Evolutionary conservation across 139 green algal genomes (phyloP).

Genomic region (Desmodesmus armatus): DNA sequence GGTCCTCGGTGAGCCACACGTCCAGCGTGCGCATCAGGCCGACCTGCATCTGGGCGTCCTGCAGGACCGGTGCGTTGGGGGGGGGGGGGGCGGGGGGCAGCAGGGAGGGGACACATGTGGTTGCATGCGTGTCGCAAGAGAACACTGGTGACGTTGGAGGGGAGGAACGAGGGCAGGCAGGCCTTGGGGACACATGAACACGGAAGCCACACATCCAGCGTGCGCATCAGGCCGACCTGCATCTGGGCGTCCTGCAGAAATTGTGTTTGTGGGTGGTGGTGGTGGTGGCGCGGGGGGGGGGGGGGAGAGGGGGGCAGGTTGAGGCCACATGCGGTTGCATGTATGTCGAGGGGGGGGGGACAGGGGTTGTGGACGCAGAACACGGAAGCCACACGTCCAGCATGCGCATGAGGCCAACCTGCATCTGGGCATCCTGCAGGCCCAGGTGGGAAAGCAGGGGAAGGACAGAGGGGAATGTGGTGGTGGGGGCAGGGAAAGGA

Average conservation of each 20-base stretch:
- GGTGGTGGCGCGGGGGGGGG: neutral
- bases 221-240: neutral
- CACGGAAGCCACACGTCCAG: neutral
- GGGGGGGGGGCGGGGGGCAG: neutral
- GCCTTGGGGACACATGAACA: too few relatives aligned
- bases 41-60: constrained; percentile 63
- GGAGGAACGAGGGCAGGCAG: neutral
- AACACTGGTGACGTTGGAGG: too few relatives aligned
- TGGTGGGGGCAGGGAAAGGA: neutral
- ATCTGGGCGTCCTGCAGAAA: neutral
- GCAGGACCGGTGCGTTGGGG: neutral
- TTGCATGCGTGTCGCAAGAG: neutral
- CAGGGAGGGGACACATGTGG: neutral
- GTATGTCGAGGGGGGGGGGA: too few relatives aligned
- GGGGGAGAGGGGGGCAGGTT: neutral
- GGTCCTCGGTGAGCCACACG: constrained; percentile 79
- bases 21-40: constrained; percentile 74
- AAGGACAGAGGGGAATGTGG: neutral
- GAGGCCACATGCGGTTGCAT: neutral
- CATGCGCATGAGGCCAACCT: neutral
- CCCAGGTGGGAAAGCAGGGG: too few relatives aligned
- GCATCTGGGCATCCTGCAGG: neutral
- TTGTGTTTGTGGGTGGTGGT: too few relatives aligned
- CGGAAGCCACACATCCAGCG: neutral
- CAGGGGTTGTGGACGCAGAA: too few relatives aligned